Conservation (phyloP, 306 rosid genomes). For the Cucumis cinereus region DNA sequence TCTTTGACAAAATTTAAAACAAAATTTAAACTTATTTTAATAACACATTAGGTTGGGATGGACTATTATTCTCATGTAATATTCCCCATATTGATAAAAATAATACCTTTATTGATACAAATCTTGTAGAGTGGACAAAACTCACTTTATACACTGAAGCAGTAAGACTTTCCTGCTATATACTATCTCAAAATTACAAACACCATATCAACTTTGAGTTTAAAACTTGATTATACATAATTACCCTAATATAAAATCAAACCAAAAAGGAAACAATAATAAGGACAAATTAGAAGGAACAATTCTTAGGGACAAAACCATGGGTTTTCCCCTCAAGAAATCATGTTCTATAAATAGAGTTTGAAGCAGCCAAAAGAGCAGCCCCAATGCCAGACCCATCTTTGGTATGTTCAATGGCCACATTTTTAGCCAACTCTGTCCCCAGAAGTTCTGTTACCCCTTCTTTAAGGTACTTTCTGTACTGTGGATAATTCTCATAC, state of each 20-base stretch:
- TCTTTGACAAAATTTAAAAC: no score
- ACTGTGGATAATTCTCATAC: constrained; percentile 74
- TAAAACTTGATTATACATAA: not conserved
- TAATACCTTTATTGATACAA: no score
- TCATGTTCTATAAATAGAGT: constrained; percentile 45
- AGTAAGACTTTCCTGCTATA: no score
- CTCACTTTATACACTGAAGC: no score
- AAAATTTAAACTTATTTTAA: no score
- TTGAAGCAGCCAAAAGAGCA: constrained; percentile 90
- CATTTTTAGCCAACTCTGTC: constrained; percentile 36
- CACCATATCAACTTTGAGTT: no score
- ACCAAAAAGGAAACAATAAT: not conserved
- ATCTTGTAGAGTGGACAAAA: no score
- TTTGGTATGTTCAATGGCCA: constrained; percentile 57
- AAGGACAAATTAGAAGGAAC: not conserved
- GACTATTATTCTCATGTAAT: no score
- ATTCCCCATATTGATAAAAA: no score
- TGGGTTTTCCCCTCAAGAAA: constrained; percentile 5
- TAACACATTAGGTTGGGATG: no score
- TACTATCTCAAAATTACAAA: no score
- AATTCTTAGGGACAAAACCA: not conserved
- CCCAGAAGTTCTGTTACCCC: constrained; percentile 63
- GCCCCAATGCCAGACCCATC: constrained; percentile 96
- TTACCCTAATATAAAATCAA: not conserved
- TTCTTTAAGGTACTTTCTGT: constrained; percentile 42